Conservation (phyloP, 139 green algal genomes). For the Tetraselmis chui region DNA sequence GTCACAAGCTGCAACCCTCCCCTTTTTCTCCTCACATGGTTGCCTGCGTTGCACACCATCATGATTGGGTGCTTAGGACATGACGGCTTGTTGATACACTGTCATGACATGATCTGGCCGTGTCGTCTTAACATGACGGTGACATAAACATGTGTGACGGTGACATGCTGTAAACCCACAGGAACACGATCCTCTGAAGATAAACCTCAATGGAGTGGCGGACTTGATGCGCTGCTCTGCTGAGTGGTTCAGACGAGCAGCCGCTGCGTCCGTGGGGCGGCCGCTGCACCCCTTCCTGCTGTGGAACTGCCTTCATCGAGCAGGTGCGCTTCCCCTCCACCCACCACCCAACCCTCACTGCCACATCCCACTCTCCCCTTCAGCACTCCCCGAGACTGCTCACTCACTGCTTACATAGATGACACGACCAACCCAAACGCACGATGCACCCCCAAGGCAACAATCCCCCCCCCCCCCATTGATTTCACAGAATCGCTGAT, state of each 20-base stretch:
- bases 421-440: too few relatives aligned
- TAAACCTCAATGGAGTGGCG: neutral
- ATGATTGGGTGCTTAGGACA: too few relatives aligned
- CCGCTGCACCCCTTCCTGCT: slow-evolving; percentile 3
- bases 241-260: neutral
- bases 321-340: neutral
- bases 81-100: too few relatives aligned
- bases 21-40: neutral
- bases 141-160: too few relatives aligned
- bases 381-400: neutral
- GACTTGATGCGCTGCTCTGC: neutral
- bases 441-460: too few relatives aligned
- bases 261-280: neutral
- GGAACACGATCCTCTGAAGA: neutral
- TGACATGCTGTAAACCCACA: too few relatives aligned
- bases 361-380: neutral
- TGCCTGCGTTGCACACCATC: too few relatives aligned
- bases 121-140: too few relatives aligned
- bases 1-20: slow-evolving; percentile 53
- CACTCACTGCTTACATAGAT: too few relatives aligned
- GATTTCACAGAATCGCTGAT: too few relatives aligned
- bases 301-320: neutral
- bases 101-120: too few relatives aligned
- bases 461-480: too few relatives aligned
- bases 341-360: neutral